Conservation (phyloP, 2,329 filamentous ascomycete species). For the Cryphonectria naterciae region DNA sequence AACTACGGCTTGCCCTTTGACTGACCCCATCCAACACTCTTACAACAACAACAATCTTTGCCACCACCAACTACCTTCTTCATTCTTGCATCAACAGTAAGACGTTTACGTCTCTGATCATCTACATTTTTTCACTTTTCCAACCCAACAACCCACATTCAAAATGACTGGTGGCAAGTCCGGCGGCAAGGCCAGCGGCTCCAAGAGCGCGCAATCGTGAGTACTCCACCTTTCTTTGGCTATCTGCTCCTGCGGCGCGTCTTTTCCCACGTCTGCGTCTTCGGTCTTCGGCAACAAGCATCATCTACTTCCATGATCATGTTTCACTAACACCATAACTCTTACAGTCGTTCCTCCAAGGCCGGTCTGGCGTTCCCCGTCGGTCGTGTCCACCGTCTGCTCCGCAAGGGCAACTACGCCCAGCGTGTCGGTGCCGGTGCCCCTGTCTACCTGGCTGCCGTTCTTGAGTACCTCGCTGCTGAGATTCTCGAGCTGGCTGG, state of each 20-base stretch:
- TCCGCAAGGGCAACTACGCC: slow-evolving; percentile 99
- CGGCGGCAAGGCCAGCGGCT: slow-evolving; percentile 98
- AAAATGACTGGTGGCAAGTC: slow-evolving; percentile 99
- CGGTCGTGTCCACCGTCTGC: slow-evolving; percentile 98
- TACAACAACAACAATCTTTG: slow-evolving; percentile 29
- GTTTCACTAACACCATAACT: slow-evolving; percentile 43
- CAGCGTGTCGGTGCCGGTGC: slow-evolving; percentile 99
- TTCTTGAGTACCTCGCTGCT: slow-evolving; percentile 97
- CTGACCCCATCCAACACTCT: slow-evolving; percentile 38
- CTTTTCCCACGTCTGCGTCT: slow-evolving; percentile 24
- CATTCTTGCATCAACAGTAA: slow-evolving; percentile 37
- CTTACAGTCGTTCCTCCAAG: slow-evolving; percentile 90
- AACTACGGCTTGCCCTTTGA: slow-evolving; percentile 36
- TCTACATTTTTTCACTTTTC: slow-evolving; percentile 32
- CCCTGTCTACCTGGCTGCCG: slow-evolving; percentile 94
- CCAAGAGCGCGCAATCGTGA: slow-evolving; percentile 99
- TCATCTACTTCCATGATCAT: neutral
- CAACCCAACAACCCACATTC: slow-evolving; percentile 48
- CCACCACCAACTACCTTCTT: slow-evolving; percentile 35
- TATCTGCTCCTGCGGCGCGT: slow-evolving; percentile 41
- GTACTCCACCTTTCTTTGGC: slow-evolving; percentile 45
- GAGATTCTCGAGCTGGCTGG: slow-evolving; percentile 99
- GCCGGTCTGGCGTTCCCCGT: slow-evolving; percentile 98
- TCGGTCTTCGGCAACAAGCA: neutral
- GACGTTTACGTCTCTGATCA: slow-evolving; percentile 28